Conservation (phyloP, 768 basidiomycete species). For the Trametes punicea region DNA sequence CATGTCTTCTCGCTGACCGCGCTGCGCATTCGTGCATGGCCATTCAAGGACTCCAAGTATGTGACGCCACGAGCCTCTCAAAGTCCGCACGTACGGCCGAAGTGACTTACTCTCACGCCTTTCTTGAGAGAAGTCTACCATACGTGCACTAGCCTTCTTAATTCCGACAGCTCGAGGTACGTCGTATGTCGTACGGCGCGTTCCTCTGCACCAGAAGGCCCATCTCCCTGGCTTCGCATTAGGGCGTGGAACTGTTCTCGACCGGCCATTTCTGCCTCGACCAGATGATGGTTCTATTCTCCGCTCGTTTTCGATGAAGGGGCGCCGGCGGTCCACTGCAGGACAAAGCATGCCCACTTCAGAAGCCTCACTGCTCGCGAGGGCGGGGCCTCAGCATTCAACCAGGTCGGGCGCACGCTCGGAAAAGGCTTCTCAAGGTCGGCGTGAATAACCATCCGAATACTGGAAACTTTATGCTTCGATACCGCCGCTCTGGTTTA, state of each 20-base stretch:
- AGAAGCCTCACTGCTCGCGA: too few species aligned
- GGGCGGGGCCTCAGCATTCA: too few species aligned
- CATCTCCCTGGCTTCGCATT: not conserved
- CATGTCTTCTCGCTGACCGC: constrained; percentile 13
- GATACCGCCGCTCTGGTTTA: constrained; percentile 8
- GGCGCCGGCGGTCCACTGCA: not conserved
- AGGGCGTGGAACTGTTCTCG: constrained; percentile 5
- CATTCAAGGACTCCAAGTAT: not conserved
- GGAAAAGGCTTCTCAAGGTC: constrained; percentile 8
- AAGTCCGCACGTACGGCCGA: constrained; percentile 6
- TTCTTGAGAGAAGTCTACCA: constrained; percentile 13
- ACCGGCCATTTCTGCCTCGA: constrained; percentile 15
- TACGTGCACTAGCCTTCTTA: constrained; percentile 7
- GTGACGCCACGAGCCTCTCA: constrained; percentile 16
- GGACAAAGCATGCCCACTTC: too few species aligned
- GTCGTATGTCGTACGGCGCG: not conserved
- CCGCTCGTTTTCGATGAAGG: not conserved
- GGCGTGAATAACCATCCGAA: not conserved
- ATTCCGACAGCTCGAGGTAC: constrained; percentile 11
- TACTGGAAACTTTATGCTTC: constrained; percentile 18
- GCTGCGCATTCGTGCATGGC: constrained; percentile 14
- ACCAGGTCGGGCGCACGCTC: not conserved
- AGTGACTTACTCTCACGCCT: constrained; percentile 4
- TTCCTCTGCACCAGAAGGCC: constrained; percentile 15
- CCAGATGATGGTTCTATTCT: not conserved